Base-by-base conservation (phyloP, 495 filamentous ascomycete species). In the Neurospora sublineolata region DNA sequence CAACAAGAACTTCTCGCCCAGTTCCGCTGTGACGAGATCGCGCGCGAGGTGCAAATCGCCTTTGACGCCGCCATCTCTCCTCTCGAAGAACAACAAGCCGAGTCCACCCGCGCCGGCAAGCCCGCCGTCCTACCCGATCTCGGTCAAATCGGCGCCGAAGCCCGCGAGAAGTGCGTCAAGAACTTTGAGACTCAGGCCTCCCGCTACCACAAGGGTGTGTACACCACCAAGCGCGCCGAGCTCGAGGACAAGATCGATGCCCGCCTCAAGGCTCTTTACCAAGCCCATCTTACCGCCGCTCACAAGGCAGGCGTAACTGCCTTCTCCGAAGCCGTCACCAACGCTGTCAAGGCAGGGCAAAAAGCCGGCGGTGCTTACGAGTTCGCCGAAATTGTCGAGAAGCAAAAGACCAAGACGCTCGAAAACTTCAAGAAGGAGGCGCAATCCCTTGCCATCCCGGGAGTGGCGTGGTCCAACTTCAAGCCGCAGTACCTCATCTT, bases 1-100 rank as follows among this genome's bases (percentile, higher is more conserved):
- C 95, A 99, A 81, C 95, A 99, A 79, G 95, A 99, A 77, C 83
- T 99, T 64, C 88, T 99, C 68, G 95, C 95, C 3, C 95, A 99
- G 80, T 99, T 97, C 84, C 88, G 95, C 67, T 99, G 95, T 78
- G 95, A 99, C 78, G 95, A 99, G 84, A 99, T 99, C 70, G 83
- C 92, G 44, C 85, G 93, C 74, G 94, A 95, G 76, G 94, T 95
- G 0, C 84, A 96, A 68, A 85, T 94, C 38, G 85, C 84, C 3
- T 99, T 99, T 76, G 95, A 98, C 76, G 86, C 89, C 67, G 85
- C 87, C 33, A 93, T 99, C 70, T 77, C 81, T 64, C 94, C 95
- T 1, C 89, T 97, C 52, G 95, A 99, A 78, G 92, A 95, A 73
- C 87, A 91, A 77, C 92, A 97, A 74, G 88, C 89, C 10, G 90